Evolutionary conservation across 2,329 filamentous ascomycete genomes (phyloP).

Genomic region (Xylariaceae sp.): DNA sequence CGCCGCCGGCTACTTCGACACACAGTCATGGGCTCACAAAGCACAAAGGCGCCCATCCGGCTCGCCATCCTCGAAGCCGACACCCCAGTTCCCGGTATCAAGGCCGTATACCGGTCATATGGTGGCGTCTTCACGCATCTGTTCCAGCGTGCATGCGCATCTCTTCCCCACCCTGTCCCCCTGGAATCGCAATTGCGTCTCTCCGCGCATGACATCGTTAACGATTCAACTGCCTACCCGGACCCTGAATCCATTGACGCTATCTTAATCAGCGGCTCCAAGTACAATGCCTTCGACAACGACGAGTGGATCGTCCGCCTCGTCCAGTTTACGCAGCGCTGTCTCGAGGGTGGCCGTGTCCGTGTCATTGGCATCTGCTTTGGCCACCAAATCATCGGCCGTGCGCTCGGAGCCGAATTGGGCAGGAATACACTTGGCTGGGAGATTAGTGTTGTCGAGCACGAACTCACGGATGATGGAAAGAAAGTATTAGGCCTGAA

Average conservation of each 20-base stretch:
- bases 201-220: conserved; percentile 66
- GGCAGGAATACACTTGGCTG: conserved; percentile 65
- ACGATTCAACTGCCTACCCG: conserved; percentile 62
- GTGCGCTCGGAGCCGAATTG: conserved; percentile 66
- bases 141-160: conserved; percentile 50
- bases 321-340: conserved; percentile 59
- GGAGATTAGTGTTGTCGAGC: conserved; percentile 72
- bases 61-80: conserved; percentile 90
- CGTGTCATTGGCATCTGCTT: conserved; percentile 80
- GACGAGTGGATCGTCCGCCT: conserved; percentile 73
- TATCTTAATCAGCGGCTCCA: conserved; percentile 73
- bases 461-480: conserved; percentile 65
- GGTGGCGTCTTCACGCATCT: conserved; percentile 64
- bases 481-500: conserved; percentile 67
- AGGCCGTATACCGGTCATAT: conserved; percentile 66
- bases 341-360: conserved; percentile 59
- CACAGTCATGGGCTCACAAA: conserved; percentile 31
- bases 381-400: conserved; percentile 78
- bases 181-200: conserved; percentile 52
- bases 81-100: conserved; percentile 62
- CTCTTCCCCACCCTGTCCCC: conserved; percentile 39
- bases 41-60: conserved; percentile 51
- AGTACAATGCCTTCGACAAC: conserved; percentile 68
- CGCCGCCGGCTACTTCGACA: background rate
- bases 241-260: conserved; percentile 71